Conservation (phyloP, 192 early-diverging fungal genomes). For the Rhizoclosmatium globosum region DNA sequence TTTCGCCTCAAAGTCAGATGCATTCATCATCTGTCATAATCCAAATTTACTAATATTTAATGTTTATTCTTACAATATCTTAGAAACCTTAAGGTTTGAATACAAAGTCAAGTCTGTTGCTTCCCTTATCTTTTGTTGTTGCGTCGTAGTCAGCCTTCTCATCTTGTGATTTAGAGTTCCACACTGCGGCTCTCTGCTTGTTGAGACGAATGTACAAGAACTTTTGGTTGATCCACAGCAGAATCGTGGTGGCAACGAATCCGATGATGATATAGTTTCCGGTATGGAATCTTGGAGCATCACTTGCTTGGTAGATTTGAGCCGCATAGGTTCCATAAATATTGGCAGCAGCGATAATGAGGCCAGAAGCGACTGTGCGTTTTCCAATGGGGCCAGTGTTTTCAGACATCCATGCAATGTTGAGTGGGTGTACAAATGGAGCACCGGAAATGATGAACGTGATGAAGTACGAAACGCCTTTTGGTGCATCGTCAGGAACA, state of each 20-base stretch:
- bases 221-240: constrained; percentile 53
- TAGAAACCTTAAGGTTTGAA: constrained; percentile 18
- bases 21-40: no score
- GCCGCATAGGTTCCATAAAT: constrained; percentile 33
- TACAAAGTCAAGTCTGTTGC: constrained; percentile 59
- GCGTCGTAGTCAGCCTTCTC: constrained; percentile 60
- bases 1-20: no score
- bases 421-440: constrained; percentile 37
- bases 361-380: constrained; percentile 39
- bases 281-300: constrained; percentile 58
- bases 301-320: constrained; percentile 45
- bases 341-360: constrained; percentile 41
- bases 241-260: constrained; percentile 40
- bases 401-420: constrained; percentile 40
- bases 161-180: constrained; percentile 53
- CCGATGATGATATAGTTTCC: constrained; percentile 61
- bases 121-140: constrained; percentile 62
- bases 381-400: constrained; percentile 45
- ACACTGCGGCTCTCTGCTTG: constrained; percentile 51
- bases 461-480: constrained; percentile 4
- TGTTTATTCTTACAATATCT: no score
- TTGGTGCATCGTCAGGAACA: constrained; percentile 19
- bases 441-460: constrained; percentile 3
- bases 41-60: no score
- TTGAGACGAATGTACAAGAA: constrained; percentile 55